These are phyloP conservation scores for Kodamaea restingae DNA, from an alignment of 805 yeast species.

Conservation along the genomic window DNA sequence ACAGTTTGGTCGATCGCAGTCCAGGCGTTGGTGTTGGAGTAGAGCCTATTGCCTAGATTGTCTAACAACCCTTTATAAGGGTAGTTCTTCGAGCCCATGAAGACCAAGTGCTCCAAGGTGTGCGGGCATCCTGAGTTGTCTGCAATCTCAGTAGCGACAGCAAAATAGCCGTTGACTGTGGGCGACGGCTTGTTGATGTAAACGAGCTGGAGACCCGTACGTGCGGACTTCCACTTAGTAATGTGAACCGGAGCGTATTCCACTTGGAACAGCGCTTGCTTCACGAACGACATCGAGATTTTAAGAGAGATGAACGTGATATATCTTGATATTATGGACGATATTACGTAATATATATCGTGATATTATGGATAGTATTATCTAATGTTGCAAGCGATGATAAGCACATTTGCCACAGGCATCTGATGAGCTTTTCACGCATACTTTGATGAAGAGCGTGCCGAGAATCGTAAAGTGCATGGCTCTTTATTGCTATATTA, in stretches of 20 bases:
- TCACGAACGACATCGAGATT: slow-evolving; percentile 17
- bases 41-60: slow-evolving; percentile 75
- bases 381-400: no score
- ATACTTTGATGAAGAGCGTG: no score
- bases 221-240: slow-evolving; percentile 70
- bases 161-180: slow-evolving; percentile 87
- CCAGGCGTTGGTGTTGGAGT: slow-evolving; percentile 93
- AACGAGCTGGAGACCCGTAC: slow-evolving; percentile 81
- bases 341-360: no score
- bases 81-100: slow-evolving; percentile 86
- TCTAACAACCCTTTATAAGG: slow-evolving; percentile 93
- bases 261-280: slow-evolving; percentile 49
- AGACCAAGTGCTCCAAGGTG: slow-evolving; percentile 88
- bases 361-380: no score
- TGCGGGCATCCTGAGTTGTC: slow-evolving; percentile 94
- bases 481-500: no score
- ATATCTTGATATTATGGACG: neutral
- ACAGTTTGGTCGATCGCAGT: slow-evolving; percentile 95
- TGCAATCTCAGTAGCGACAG: slow-evolving; percentile 88
- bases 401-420: no score
- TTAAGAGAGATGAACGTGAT: neutral
- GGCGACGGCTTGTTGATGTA: slow-evolving; percentile 80
- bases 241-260: slow-evolving; percentile 72
- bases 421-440: no score
- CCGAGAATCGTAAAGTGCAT: no score